phyloP scores from a whole-genome alignment of 306 rosid genomes.

The Dicorynia guianensis region DNA sequence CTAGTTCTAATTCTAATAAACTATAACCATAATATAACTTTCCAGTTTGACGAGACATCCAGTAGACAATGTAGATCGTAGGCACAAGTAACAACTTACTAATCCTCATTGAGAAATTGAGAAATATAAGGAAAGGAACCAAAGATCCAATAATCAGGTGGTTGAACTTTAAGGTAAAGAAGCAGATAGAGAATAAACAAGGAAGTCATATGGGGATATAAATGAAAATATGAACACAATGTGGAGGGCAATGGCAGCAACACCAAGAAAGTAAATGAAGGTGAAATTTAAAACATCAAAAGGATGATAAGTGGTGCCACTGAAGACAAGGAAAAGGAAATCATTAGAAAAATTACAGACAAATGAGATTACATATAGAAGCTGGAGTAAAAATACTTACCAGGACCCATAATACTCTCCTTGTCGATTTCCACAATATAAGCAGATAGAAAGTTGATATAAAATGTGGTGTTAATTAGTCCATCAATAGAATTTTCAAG shows the following conservation, averaged over 20 bases:
- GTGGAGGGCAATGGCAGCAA: conserved; percentile 2
- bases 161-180: conserved; percentile 36
- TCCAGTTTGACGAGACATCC: conserved; percentile 13
- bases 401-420: conserved; percentile 82
- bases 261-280: conserved; percentile 19
- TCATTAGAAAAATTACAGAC: conserved; percentile 21
- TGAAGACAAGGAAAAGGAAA: conserved; percentile 10
- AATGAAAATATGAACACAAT: conserved; percentile 17
- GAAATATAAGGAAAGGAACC: conserved; percentile 21
- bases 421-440: conserved; percentile 85
- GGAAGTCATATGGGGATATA: conserved; percentile 13
- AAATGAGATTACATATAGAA: conserved; percentile 30
- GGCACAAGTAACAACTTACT: background rate
- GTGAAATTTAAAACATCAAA: conserved; percentile 31
- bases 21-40: conserved; percentile 19
- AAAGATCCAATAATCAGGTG: conserved; percentile 13
- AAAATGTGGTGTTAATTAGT: conserved; percentile 77
- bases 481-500: conserved; percentile 83
- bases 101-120: conserved; percentile 13
- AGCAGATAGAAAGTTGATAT: conserved; percentile 80
- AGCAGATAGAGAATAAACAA: background rate
- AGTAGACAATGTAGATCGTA: conserved; percentile 14
- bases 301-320: conserved; percentile 1
- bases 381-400: conserved; percentile 55
- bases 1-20: background rate